Conservation (phyloP, 305 asterid species). For the Rubia tinctorum region DNA sequence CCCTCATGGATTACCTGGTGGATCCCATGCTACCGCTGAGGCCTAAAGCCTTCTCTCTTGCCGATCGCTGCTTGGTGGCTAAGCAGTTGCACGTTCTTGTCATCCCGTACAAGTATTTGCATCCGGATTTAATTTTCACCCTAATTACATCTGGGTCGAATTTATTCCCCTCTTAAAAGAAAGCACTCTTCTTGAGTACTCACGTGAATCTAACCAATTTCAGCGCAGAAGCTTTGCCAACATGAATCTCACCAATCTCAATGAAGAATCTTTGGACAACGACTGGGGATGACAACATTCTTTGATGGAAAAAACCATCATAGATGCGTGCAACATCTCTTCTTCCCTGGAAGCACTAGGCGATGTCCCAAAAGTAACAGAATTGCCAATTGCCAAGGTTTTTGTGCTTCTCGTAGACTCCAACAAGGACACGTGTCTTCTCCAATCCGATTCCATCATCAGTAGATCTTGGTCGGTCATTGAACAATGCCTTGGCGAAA, state of each 20-base stretch:
- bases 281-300: conserved; percentile 25
- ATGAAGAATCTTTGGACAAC: conserved; percentile 18
- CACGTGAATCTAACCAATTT: too few species aligned
- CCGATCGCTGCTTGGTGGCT: too few species aligned
- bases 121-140: too few species aligned
- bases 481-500: conserved; percentile 30
- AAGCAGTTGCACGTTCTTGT: too few species aligned
- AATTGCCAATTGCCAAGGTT: conserved; percentile 49
- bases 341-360: conserved; percentile 40
- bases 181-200: too few species aligned
- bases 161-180: too few species aligned
- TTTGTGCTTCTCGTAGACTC: conserved; percentile 53
- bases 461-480: conserved; percentile 66
- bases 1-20: too few species aligned
- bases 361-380: conserved; percentile 36
- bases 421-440: conserved; percentile 43
- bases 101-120: too few species aligned
- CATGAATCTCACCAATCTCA: conserved; percentile 29
- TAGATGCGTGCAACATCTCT: conserved; percentile 56
- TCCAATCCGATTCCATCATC: conserved; percentile 36
- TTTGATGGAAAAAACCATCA: conserved; percentile 59
- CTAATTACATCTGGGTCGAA: too few species aligned
- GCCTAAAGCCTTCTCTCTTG: too few species aligned
- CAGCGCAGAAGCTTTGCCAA: too few species aligned
- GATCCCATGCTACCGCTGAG: too few species aligned